Evolutionary conservation across 2,329 filamentous ascomycete species (phyloP).

Genomic region (Thermoascus crustaceus): DNA sequence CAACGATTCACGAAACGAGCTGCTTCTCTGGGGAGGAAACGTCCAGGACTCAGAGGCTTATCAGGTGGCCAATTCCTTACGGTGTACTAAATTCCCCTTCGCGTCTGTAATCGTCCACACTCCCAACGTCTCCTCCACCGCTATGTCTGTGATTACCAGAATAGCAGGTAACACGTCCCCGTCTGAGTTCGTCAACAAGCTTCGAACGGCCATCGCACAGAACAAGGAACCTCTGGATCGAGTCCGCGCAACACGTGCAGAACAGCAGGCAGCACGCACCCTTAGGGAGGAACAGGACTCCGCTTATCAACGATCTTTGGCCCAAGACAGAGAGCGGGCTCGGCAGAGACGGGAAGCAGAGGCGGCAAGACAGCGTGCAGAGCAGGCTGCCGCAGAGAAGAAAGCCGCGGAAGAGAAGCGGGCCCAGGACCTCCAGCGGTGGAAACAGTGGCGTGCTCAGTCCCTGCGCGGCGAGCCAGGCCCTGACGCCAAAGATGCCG

Average conservation of each 20-base stretch:
- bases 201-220: constrained; percentile 64
- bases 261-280: constrained; percentile 71
- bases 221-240: constrained; percentile 68
- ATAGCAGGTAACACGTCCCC: constrained; percentile 64
- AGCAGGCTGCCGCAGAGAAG: constrained; percentile 57
- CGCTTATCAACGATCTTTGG: constrained; percentile 86
- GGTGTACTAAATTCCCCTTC: constrained; percentile 89
- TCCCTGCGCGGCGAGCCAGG: constrained; percentile 61
- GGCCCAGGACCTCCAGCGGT: constrained; percentile 53
- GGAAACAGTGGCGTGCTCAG: constrained; percentile 71
- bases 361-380: constrained; percentile 51
- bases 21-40: constrained; percentile 87
- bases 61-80: constrained; percentile 78
- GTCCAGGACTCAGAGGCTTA: constrained; percentile 91
- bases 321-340: constrained; percentile 77
- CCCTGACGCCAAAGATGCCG: constrained; percentile 55
- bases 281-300: constrained; percentile 84
- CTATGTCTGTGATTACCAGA: constrained; percentile 84
- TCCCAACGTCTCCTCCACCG: constrained; percentile 69
- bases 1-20: constrained; percentile 64
- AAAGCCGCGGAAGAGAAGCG: constrained; percentile 54
- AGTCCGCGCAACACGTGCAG: constrained; percentile 66
- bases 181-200: constrained; percentile 63
- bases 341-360: constrained; percentile 69
- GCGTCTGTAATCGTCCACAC: constrained; percentile 79